Evolutionary conservation across 1,139 yeast genomes (phyloP).

Genomic region (Geotrichum phurueaensis): DNA sequence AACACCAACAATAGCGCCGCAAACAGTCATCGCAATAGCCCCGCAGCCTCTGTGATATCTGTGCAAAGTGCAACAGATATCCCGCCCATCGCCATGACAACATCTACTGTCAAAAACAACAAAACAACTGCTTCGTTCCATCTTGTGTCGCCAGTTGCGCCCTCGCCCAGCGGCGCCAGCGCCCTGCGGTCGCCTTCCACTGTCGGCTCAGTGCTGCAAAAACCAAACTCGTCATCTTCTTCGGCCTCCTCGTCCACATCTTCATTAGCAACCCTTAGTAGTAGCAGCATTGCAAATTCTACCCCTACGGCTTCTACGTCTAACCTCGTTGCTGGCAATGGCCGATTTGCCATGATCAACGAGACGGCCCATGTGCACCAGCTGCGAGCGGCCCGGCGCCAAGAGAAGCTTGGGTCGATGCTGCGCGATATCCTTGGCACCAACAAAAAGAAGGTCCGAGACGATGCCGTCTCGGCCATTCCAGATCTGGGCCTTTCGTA

Average conservation of each 20-base stretch:
- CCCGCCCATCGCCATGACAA: slow-evolving; percentile 9
- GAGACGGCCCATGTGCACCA: slow-evolving; percentile 59
- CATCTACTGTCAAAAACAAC: background rate
- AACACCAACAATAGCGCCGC: background rate
- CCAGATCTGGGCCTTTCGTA: slow-evolving; percentile 44
- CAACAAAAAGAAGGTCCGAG: slow-evolving; percentile 63
- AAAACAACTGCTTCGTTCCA: background rate
- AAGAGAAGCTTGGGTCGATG: slow-evolving; percentile 83
- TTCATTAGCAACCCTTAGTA: background rate
- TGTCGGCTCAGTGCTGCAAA: background rate
- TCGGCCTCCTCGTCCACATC: slow-evolving; percentile 12
- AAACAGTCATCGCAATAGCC: background rate
- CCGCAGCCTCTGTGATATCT: background rate
- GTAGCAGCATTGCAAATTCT: background rate
- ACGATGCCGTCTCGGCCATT: slow-evolving; percentile 79
- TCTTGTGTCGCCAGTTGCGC: background rate
- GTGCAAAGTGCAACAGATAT: slow-evolving; percentile 2
- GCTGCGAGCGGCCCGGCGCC: slow-evolving; percentile 70
- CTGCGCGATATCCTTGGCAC: slow-evolving; percentile 66
- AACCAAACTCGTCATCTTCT: slow-evolving; percentile 5
- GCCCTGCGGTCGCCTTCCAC: background rate
- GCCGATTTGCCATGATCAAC: slow-evolving; percentile 13
- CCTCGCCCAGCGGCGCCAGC: background rate
- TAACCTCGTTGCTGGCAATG: slow-evolving; percentile 11
- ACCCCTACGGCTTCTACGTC: slow-evolving; percentile 11